Evolutionary conservation across 208 protist species (phyloP).

Genomic region (Porcisia hertigi): DNA sequence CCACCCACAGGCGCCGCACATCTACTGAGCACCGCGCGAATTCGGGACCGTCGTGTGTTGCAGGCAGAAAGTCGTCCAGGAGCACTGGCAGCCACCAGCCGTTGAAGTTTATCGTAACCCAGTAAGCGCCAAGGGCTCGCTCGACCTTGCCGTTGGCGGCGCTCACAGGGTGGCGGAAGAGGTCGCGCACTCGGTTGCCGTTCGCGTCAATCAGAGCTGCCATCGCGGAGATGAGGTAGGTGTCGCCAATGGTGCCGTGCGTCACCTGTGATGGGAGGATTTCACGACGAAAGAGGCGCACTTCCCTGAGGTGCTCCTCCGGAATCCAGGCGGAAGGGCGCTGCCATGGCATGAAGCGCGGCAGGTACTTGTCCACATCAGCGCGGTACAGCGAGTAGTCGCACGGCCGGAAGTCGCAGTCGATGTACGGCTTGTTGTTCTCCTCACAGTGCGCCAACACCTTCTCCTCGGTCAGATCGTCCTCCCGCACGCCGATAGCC

Average conservation of each 20-base stretch:
- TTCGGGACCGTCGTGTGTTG: slow-evolving; percentile 53
- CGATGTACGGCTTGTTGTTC: slow-evolving; percentile 56
- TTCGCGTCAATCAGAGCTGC: slow-evolving; percentile 51
- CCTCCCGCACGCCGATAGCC: slow-evolving; percentile 35
- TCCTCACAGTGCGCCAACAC: slow-evolving; percentile 62
- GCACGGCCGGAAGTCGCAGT: slow-evolving; percentile 68
- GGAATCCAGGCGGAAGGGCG: slow-evolving; percentile 64
- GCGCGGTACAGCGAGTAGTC: slow-evolving; percentile 69
- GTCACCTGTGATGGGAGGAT: slow-evolving; percentile 67
- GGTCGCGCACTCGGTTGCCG: slow-evolving; percentile 36
- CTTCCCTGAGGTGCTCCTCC: slow-evolving; percentile 51
- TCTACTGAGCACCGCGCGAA: slow-evolving; percentile 63
- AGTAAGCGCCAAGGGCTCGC: slow-evolving; percentile 67
- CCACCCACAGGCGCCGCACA: slow-evolving; percentile 80
- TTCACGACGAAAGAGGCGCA: slow-evolving; percentile 69
- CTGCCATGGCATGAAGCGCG: slow-evolving; percentile 60
- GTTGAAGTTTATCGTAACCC: slow-evolving; percentile 79
- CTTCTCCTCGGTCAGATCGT: slow-evolving; percentile 55
- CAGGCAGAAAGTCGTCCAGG: slow-evolving; percentile 83
- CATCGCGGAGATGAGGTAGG: slow-evolving; percentile 77
- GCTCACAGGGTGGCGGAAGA: slow-evolving; percentile 76
- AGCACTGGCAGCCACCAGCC: slow-evolving; percentile 83
- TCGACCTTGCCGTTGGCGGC: slow-evolving; percentile 55
- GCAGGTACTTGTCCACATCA: slow-evolving; percentile 63
- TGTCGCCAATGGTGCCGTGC: slow-evolving; percentile 81